Conservation (phyloP, 2,329 filamentous ascomycete genomes). For the Cladosporium sp. region DNA sequence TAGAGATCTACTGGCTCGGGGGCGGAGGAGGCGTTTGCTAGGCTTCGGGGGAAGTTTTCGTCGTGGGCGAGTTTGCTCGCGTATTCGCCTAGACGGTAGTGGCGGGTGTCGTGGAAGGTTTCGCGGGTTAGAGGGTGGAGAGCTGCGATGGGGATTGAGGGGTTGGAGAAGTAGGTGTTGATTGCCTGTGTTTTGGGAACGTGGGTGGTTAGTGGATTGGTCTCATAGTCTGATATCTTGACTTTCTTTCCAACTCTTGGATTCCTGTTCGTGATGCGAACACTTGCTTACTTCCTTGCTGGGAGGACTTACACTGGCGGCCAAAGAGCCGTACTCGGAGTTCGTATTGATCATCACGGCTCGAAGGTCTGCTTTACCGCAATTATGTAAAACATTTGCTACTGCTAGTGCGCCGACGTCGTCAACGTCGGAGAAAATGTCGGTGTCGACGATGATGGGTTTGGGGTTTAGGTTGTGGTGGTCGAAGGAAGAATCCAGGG, state of each 20-base stretch:
- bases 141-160: constrained; percentile 18
- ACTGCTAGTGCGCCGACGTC: constrained; percentile 21
- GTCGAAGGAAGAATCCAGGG: too few species aligned
- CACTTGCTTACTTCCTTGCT: too few species aligned
- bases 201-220: not conserved
- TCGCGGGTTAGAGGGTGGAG: constrained; percentile 18
- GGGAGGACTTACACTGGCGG: constrained; percentile 14
- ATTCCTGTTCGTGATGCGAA: too few species aligned
- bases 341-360: constrained; percentile 20
- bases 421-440: constrained; percentile 21
- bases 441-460: constrained; percentile 39
- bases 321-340: constrained; percentile 19
- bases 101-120: constrained; percentile 16
- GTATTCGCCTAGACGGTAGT: constrained; percentile 17
- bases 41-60: constrained; percentile 8
- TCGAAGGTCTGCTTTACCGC: constrained; percentile 17
- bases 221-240: too few species aligned
- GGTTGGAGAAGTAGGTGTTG: constrained; percentile 16
- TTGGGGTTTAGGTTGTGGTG: constrained; percentile 32
- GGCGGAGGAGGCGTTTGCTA: constrained; percentile 13
- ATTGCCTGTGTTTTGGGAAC: not conserved
- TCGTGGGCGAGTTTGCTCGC: constrained; percentile 15
- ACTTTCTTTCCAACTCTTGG: too few species aligned
- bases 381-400: constrained; percentile 21
- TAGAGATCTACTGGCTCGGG: constrained; percentile 16